Evolutionary conservation across 2,329 filamentous ascomycete genomes (phyloP), one percentile per base, ranked within the genome.

Genomic region (Cladosporium sp.): DNA sequence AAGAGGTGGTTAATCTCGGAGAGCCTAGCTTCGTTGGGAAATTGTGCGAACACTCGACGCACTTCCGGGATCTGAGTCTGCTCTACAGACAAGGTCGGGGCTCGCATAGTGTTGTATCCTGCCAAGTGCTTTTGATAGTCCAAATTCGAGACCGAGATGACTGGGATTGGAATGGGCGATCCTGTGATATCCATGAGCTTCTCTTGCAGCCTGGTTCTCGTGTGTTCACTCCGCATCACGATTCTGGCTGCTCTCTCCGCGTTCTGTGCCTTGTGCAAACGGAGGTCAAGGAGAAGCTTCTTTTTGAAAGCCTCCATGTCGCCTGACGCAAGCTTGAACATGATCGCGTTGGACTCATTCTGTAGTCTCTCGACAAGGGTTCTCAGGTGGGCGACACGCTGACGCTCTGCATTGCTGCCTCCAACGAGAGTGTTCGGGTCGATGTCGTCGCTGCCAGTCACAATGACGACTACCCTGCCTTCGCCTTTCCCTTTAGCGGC

Each of bases 61-160:
- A 70, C 46, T 1, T 44, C 53, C 6, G 69, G 67, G 31, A 70
- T 64, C 5, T 62, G 33, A 0, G 71, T 72, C 46, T 65, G 50
- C 46, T 70, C 64, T 7, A 71, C 58, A 8, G 66, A 52, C 2
- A 71, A 57, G 1, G 53, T n/a, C 5, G 71, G 71, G 3, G 44
- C 37, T 2, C 67, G 53, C 1, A 53, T 26, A 1, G 49, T 14
- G 1, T 40, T 26, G 44, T 68, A 67, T 1, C 70, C 70, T 1
- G 61, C 59, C 21, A 62, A 64, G 35, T 70, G 29, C 59, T 52
- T 33, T n/a, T 33, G 28, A 10, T 62, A 62, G 29, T 33, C 44
- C 21, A 33, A 8, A 11, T 62, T 62, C 11, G 44, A 50, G n/a
- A 62, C n/a, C 3, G 28, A 50, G 10, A 62, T 23, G 2, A 65